phyloP scores from a whole-genome alignment of 108 stramenopile genomes.

The Nitzschia inconspicua region DNA sequence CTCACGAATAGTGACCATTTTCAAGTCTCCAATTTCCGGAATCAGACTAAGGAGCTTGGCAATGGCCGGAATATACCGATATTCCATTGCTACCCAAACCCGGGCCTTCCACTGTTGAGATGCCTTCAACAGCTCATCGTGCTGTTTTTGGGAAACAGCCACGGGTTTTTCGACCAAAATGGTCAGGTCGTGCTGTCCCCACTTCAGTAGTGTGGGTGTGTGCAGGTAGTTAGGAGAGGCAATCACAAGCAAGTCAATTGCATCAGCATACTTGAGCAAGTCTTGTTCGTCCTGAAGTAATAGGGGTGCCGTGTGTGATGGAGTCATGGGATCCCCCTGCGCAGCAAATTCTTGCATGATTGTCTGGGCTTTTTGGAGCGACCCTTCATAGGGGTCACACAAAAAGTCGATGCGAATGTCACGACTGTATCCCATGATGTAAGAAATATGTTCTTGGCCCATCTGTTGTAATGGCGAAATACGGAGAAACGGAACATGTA shows the following conservation, averaged over 20 bases:
- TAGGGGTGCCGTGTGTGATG: slow-evolving; percentile 19
- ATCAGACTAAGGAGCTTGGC: slow-evolving; percentile 61
- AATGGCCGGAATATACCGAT: slow-evolving; percentile 83
- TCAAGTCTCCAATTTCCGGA: slow-evolving; percentile 68
- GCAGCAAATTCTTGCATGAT: slow-evolving; percentile 40
- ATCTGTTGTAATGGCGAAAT: slow-evolving; percentile 25
- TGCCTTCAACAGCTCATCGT: slow-evolving; percentile 38
- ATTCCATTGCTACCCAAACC: slow-evolving; percentile 89
- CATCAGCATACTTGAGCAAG: slow-evolving; percentile 45
- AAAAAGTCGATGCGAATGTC: slow-evolving; percentile 60
- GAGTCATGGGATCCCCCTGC: slow-evolving; percentile 8
- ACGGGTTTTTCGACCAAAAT: slow-evolving; percentile 82
- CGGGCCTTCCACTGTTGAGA: slow-evolving; percentile 44
- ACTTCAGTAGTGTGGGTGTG: slow-evolving; percentile 60
- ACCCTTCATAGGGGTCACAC: slow-evolving; percentile 69
- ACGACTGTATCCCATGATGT: slow-evolving; percentile 63
- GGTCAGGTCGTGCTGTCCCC: slow-evolving; percentile 60
- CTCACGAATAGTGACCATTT: slow-evolving; percentile 81
- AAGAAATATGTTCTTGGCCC: slow-evolving; percentile 79
- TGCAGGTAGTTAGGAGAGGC: slow-evolving; percentile 81
- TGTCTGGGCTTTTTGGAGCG: slow-evolving; percentile 28
- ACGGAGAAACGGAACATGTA: neutral
- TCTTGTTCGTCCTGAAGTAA: slow-evolving; percentile 57
- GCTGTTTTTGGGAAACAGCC: slow-evolving; percentile 69
- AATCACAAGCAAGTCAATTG: slow-evolving; percentile 79